These are phyloP conservation scores for Malus hybrid DNA, from an alignment of 331 rosid species.

Conservation along the genomic window DNA sequence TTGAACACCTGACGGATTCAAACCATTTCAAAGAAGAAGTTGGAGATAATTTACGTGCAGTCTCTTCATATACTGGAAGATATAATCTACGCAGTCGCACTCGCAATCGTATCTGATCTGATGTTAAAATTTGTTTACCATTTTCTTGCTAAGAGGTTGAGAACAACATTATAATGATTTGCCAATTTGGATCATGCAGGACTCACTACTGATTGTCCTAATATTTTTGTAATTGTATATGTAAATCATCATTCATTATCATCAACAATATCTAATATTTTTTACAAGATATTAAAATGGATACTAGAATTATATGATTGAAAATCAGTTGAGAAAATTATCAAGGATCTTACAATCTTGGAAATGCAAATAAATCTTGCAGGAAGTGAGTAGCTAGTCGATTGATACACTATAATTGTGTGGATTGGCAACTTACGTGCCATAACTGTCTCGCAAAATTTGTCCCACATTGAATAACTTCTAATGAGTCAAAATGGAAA, in stretches of 20 bases:
- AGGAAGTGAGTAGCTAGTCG: too few relatives aligned
- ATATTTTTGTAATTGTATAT: not conserved
- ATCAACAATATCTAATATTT: not conserved
- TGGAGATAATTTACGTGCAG: not conserved
- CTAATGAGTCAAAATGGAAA: not conserved
- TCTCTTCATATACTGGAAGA: not conserved
- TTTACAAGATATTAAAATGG: not conserved
- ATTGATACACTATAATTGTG: too few relatives aligned
- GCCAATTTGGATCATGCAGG: not conserved
- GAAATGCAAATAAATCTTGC: too few relatives aligned
- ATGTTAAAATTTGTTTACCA: not conserved
- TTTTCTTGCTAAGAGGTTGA: not conserved
- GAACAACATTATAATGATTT: not conserved
- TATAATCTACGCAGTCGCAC: slow-evolving; percentile 13
- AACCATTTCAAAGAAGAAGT: not conserved
- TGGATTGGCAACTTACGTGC: too few relatives aligned
- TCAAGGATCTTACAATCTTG: not conserved
- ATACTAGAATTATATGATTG: not conserved
- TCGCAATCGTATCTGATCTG: not conserved
- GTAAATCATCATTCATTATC: not conserved
- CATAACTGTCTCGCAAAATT: too few relatives aligned
- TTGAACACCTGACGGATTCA: slow-evolving; percentile 4
- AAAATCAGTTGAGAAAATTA: not conserved
- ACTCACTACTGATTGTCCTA: not conserved
- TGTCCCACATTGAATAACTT: too few relatives aligned